Evolutionary conservation across 2,329 filamentous ascomycete genomes (phyloP).

Genomic region (Penicillium sp.): DNA sequence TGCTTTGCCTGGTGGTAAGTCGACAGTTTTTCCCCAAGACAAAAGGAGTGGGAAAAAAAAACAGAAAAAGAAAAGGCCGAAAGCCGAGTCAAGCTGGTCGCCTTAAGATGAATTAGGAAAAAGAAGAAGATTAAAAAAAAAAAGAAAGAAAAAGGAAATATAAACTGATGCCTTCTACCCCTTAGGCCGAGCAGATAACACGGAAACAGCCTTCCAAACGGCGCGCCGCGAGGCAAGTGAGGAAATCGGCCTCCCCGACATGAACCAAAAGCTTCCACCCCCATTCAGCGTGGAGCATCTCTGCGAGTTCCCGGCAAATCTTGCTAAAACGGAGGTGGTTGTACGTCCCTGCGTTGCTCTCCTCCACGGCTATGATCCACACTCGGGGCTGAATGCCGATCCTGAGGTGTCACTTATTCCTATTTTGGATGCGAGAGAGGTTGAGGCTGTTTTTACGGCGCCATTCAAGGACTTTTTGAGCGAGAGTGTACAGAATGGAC

Average conservation of each 20-base stretch:
- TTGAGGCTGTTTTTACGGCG: slow-evolving; percentile 89
- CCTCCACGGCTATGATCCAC: slow-evolving; percentile 62
- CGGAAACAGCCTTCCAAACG: slow-evolving; percentile 69
- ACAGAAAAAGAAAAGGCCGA: neutral
- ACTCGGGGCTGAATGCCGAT: slow-evolving; percentile 45
- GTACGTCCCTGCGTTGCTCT: slow-evolving; percentile 77
- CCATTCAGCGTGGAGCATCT: slow-evolving; percentile 86
- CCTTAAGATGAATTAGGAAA: neutral
- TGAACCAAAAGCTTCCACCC: slow-evolving; percentile 68
- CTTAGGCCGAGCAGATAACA: slow-evolving; percentile 56
- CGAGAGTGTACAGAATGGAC: slow-evolving; percentile 22
- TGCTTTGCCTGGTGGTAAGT: slow-evolving; percentile 79
- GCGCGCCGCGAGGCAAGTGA: slow-evolving; percentile 88
- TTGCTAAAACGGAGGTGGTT: slow-evolving; percentile 71
- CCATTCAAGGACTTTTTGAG: slow-evolving; percentile 80
- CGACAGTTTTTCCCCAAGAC: slow-evolving; percentile 25
- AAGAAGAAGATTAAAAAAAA: slow-evolving; percentile 5
- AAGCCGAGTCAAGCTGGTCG: neutral
- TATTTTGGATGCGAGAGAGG: slow-evolving; percentile 80
- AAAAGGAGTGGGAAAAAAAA: neutral
- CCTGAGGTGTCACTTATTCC: slow-evolving; percentile 74
- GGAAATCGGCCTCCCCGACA: slow-evolving; percentile 80
- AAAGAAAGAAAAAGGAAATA: neutral
- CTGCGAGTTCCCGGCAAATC: slow-evolving; percentile 74
- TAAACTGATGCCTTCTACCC: neutral